These are phyloP conservation scores for Talaromyces wortmannii DNA, from an alignment of 495 filamentous ascomycete species.

Conservation along the genomic window DNA sequence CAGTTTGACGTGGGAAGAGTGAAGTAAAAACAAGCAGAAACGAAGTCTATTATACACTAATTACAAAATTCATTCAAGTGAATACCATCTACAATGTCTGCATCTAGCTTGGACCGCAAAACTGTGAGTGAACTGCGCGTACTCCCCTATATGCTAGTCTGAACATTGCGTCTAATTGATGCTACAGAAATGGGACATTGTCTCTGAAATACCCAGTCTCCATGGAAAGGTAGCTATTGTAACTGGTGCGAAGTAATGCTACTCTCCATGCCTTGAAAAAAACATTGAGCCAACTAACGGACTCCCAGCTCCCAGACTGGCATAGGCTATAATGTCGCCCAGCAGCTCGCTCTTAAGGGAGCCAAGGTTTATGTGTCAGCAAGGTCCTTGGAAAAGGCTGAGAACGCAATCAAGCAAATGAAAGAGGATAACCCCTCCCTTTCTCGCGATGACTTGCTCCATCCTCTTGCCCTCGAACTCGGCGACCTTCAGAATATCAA, in stretches of 20 bases:
- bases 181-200: not conserved
- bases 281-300: not conserved
- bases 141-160: not conserved
- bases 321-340: not conserved
- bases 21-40: not conserved
- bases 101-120: not conserved
- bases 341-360: not conserved
- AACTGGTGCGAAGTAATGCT: not conserved
- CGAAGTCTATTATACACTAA: not conserved
- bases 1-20: not conserved
- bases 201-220: not conserved
- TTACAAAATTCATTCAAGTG: not conserved
- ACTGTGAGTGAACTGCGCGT: not conserved
- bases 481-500: not conserved
- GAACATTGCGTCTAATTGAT: not conserved
- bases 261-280: not conserved
- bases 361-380: not conserved
- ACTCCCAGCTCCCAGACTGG: not conserved
- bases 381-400: not conserved
- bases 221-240: not conserved
- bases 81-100: not conserved
- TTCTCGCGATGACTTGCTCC: not conserved
- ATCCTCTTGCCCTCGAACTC: not conserved
- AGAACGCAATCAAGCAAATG: not conserved
- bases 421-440: not conserved